Base-by-base conservation (phyloP, 2,329 filamentous ascomycete genomes). In the Furcasterigmium sp. region DNA sequence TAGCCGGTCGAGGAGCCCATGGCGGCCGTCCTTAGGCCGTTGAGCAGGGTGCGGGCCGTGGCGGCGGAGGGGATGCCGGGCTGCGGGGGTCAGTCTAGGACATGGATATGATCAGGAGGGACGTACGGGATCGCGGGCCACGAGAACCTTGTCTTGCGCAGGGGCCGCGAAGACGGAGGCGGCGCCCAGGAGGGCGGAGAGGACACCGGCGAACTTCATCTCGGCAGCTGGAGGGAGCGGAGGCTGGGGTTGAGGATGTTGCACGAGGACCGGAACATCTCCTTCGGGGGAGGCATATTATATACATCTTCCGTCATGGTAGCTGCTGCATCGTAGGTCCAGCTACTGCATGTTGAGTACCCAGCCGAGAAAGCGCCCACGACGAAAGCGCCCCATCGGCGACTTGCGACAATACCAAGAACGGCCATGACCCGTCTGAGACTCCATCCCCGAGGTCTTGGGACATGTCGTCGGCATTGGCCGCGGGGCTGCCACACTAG, bases 1-100 rank as follows among this genome's bases (percentile, higher is more conserved):
- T 90, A 89, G 17, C 69, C 69, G 46, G 64, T 67, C 37, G 75
- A 71, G 40, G 78, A 71, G 28, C 73, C 74, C 34, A 75, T 65
- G 1, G 75, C 62, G 4, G 70, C 68, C 15, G 86, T 81, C 0
- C 73, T 80, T 41, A 90, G 67, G 21, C 59, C 64, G 3, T 69
- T 68, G 26, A 90, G 77, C 48, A 78, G 70, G 7, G 68, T 70
- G 48, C 73, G 69, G 17, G 85, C 85, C 0, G 66, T 67, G 2
- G 76, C 59, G 1, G 70, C 67, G 5, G 73, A 71, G 15, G 86
- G 86, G 46, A 90, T 79, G 32, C 79, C 78, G 8, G 84, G 78
- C 60, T 76, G 19, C 19, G 30, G 13, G 13, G 7, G 34, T 36
- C 19, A 21, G 17, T 19, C 19, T n/a, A 36, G 19, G 5, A n/a